These are phyloP conservation scores for Pelargonium citronellum DNA, from an alignment of 441 rosid genomes.

Conservation along the genomic window DNA sequence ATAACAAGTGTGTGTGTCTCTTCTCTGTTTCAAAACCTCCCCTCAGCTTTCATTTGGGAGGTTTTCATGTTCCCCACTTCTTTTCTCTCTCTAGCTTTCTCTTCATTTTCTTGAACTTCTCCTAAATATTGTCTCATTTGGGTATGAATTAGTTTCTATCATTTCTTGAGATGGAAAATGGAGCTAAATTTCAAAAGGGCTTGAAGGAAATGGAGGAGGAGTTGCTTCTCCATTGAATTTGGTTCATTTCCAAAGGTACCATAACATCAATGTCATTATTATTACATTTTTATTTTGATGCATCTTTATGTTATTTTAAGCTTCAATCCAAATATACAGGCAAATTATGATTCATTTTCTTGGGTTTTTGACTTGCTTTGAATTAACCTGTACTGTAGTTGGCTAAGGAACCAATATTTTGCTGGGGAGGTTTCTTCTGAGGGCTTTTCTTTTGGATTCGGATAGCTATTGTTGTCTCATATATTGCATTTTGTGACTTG, in stretches of 20 bases:
- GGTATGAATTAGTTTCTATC: background rate
- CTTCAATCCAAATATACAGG: too few relatives aligned
- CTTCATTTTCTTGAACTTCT: background rate
- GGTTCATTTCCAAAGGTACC: background rate
- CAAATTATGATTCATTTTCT: too few relatives aligned
- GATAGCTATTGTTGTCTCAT: background rate
- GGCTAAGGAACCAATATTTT: too few relatives aligned
- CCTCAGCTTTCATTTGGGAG: background rate
- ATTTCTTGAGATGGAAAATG: background rate
- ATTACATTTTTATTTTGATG: background rate
- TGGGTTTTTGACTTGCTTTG: too few relatives aligned
- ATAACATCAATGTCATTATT: background rate
- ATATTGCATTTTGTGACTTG: background rate
- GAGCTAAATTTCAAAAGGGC: background rate
- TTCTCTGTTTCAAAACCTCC: background rate
- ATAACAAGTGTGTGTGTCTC: background rate
- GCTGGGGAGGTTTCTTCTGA: too few relatives aligned
- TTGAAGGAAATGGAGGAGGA: background rate
- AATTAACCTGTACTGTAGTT: too few relatives aligned
- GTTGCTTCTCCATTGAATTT: background rate
- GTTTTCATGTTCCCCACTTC: slow-evolving; percentile 3
- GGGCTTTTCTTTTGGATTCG: background rate
- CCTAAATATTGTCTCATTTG: background rate
- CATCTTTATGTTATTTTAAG: background rate
- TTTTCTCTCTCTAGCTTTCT: background rate